A percentile compares a stretch with the other conserved stretches of the same genome.
Conservation (phyloP, 768 basidiomycete species). For the Phaeotremella skinneri region DNA sequence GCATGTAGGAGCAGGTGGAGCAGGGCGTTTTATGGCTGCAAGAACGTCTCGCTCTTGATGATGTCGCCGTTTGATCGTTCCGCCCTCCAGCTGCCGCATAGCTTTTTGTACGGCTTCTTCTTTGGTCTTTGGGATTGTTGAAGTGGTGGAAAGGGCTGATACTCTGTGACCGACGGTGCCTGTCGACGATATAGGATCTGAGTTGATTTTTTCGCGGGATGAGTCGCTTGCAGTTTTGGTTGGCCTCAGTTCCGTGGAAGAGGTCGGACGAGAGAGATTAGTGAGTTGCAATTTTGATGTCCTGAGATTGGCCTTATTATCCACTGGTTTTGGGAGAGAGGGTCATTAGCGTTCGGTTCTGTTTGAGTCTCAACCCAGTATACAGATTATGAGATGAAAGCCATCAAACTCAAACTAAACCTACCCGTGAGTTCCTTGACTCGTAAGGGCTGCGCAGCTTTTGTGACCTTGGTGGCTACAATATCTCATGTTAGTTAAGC, state of each 20-base stretch:
- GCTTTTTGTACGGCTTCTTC: slow-evolving; percentile 37
- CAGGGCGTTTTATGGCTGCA: slow-evolving; percentile 27
- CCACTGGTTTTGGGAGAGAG: too few relatives aligned
- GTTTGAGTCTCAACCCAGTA: too few relatives aligned
- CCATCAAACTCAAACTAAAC: slow-evolving; percentile 17
- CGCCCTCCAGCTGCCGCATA: slow-evolving; percentile 38
- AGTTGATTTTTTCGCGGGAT: not conserved
- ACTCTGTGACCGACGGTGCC: slow-evolving; percentile 25
- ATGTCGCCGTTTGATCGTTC: slow-evolving; percentile 2
- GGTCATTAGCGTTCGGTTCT: too few relatives aligned
- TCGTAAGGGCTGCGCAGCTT: slow-evolving; percentile 39
- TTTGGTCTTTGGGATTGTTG: slow-evolving; percentile 20
- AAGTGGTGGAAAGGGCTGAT: slow-evolving; percentile 14
- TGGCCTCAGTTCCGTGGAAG: slow-evolving; percentile 1
- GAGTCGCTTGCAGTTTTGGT: slow-evolving; percentile 1
- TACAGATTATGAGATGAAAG: too few relatives aligned
- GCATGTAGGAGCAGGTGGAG: slow-evolving; percentile 30
- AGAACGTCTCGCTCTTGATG: slow-evolving; percentile 26
- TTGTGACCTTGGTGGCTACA: slow-evolving; percentile 38
- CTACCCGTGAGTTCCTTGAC: slow-evolving; percentile 24
- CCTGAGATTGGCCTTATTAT: slow-evolving; percentile 28
- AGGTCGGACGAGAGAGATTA: slow-evolving; percentile 16
- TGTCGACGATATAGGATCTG: slow-evolving; percentile 10
- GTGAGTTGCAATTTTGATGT: slow-evolving; percentile 26
- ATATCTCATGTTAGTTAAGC: not conserved